Evolutionary conservation across 23 red algal species (phyloP), one percentile per base, ranked within the genome.

Genomic region (Gracilaria gracilis): DNA sequence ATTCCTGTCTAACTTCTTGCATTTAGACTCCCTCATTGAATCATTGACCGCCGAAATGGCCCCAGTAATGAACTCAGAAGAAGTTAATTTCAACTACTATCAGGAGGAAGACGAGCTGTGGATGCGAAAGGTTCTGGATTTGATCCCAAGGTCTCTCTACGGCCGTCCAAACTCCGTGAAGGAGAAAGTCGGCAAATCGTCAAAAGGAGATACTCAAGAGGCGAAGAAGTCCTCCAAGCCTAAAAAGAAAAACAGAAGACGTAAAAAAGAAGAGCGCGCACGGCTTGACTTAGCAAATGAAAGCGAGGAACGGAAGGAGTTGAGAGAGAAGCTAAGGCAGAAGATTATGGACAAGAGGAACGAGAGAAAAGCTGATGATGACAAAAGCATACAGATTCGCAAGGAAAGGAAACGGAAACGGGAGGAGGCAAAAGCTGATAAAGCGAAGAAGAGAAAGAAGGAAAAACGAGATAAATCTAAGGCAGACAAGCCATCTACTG

Each of bases 301-400:
- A 29, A 19, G 17, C 38, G 55, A 70, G n/a, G 73, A 67, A 53
- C 73, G 87, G 24, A 51, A 64, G 51, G 48, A 48, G 14, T 49
- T 90, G 35, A 67, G 50, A 65, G 35, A 81, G 35, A 90, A 81
- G 48, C 44, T 90, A 23, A 72, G 54, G n/a, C 28, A 90, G 32
- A 90, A 90, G 64, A 90, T 90, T 49, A 48, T 21, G 23, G 73
- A 80, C 12, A 90, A 81, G 54, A 70, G 87, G 31, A 17, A 39
- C 3, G 87, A 77, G n/a, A 48, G 87, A 50, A 90, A 90, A 70
- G 87, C 87, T 32, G 87, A 90, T 47, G 87, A 90, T 65, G 87
- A 81, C 24, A 49, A 50, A 23, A 33, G 59, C 17, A 73, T 54
- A 29, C 32, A 61, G 19, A 81, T 50, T n/a, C 47, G 74, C 14